Evolutionary conservation across 2,329 filamentous ascomycete genomes (phyloP), one percentile per base, ranked within the genome.

Genomic region (Magnaporthiopsis rhizophila): DNA sequence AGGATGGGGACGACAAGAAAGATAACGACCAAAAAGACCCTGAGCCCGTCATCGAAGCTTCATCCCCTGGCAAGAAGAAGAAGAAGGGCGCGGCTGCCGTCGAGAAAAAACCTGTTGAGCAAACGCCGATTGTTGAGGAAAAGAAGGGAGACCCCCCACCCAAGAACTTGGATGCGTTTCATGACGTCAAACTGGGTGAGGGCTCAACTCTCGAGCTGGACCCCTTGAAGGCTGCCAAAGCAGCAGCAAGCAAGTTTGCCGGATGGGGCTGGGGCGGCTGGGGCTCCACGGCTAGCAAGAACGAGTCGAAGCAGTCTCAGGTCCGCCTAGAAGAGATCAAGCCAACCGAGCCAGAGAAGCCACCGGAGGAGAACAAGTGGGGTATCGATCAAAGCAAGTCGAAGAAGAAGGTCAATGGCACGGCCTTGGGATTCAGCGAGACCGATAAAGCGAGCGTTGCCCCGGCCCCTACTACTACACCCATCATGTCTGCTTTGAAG

Each of bases 111-210:
- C 38, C 38, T 18, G 15, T 18, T 13, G 56, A 85, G 64, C 68
- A 59, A 2, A 68, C 69, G 28, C 72, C 71, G 38, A 71, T 71
- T 7, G 69, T 70, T 30, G 72, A 73, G 24, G 67, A 68, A 18
- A 69, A 70, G 57, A 68, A 70, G 6, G 62, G 68, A 0, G 66
- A 68, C 11, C 71, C 57, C 69, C 71, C 57, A 66, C 67, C 53
- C 58, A 71, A 65, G 15, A 80, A 79, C 61, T 76, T 81, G 58
- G 82, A 83, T 64, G 76, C 81, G n/a, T 90, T 91, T 68, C 81
- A 89, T 59, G 87, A 91, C 34, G 86, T 92, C 68, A 89, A 86
- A 69, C 74, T 91, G 32, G 83, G 87, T 68, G 86, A 88, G 64
- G 80, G 77, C n/a, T 83, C 45, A 11, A 3, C 3, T 9, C 11